Base-by-base conservation (phyloP, 225 moss, liverwort and hornwort genomes). In the Neckera pumila region DNA sequence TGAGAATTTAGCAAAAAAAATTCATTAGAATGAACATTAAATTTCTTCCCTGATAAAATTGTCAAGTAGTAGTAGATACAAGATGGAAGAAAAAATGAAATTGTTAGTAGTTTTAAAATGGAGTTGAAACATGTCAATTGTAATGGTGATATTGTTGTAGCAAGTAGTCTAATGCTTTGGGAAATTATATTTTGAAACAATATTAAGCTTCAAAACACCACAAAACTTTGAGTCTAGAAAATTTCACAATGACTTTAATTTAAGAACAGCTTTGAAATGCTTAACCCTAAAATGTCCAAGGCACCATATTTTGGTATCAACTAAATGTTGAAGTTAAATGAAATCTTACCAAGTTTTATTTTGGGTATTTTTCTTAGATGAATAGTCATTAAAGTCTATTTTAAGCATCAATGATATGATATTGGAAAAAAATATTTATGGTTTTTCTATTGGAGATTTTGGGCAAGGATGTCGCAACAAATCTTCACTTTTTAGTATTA, bases 321-420 rank as follows among this genome's bases (percentile, higher is more conserved):
- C 1, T 7, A 6, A 40, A 72, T 0, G 1, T 42, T 5, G 17
- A 43, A 2, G 0, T 43, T 72, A 6, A 43, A 28, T 28, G 3
- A 16, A 72, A 43, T 43, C 17, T 72, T 72, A 43, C 28, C 17
- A 43, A 43, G 28, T 3, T 17, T 1, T 73, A 28, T 10, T 45
- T 17, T 43, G 4, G 17, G 0, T 17, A 73, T 4, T 45, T 45
- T 28, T n/a, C n/a, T 31, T 11, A 12, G 4, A 11, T 30, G 5
- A 71, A 45, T 30, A 16, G 0, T 1, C 1, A 0, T 69, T 73
- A 17, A 45, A 30, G 6, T 49, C 19, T 11, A 19, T 31, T 74
- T 31, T 6, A 11, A 31, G 11, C 38, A 47, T 31, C 18, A 18
- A 74, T 10, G 7, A 2, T 75, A 3, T 74, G 0, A 19, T 47